A percentile compares a stretch with the other conserved stretches of the same genome.
Conservation (phyloP, 1,284 basidiomycete species). For the Trametes versicolor region DNA sequence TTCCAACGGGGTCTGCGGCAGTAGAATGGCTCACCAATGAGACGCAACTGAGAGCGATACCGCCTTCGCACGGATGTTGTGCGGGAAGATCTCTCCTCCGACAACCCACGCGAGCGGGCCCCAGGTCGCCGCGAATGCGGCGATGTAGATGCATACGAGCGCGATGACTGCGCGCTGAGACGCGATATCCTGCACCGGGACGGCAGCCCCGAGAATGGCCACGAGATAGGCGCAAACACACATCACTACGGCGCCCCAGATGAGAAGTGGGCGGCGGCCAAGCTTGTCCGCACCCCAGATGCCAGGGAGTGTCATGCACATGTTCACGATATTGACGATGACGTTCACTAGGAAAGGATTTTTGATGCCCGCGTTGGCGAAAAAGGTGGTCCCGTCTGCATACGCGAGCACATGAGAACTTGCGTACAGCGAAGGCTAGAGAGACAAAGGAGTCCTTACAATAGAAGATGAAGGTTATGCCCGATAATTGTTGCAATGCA, state of each 20-base stretch:
- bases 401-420: too few relatives aligned
- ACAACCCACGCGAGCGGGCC: constrained; percentile 83
- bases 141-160: constrained; percentile 12
- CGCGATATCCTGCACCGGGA: constrained; percentile 1
- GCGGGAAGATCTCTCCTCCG: constrained; percentile 72
- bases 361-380: constrained; percentile 9
- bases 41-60: constrained; percentile 12
- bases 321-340: constrained; percentile 5
- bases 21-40: not conserved
- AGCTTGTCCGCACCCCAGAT: constrained; percentile 7
- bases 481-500: constrained; percentile 8
- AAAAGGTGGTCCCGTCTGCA: constrained; percentile 14
- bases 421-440: too few relatives aligned
- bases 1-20: not conserved
- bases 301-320: constrained; percentile 8
- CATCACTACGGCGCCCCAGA: constrained; percentile 14
- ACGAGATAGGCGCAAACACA: constrained; percentile 14
- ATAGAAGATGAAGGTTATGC: constrained; percentile 13
- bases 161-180: constrained; percentile 5
- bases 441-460: not conserved
- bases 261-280: constrained; percentile 10
- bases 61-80: constrained; percentile 10
- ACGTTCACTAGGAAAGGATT: constrained; percentile 10
- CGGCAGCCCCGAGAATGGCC: constrained; percentile 68
- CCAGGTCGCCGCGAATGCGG: constrained; percentile 61